These are phyloP conservation scores for Penicillium olsonii DNA, from an alignment of 2,329 filamentous ascomycete genomes.

Conservation along the genomic window DNA sequence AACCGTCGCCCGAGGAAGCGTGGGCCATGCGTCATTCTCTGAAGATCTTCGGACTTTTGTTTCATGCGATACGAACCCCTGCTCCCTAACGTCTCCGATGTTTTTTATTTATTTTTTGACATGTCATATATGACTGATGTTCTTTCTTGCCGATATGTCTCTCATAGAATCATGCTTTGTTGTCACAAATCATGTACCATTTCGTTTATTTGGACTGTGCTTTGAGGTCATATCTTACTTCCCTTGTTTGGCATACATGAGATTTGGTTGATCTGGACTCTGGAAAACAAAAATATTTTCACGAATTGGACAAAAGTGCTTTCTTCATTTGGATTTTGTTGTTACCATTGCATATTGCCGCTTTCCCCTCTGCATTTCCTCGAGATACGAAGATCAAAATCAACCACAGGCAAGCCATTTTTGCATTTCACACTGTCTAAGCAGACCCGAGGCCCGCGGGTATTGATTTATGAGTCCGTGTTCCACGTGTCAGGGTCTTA, in stretches of 20 bases:
- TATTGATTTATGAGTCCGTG: neutral
- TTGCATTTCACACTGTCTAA: neutral
- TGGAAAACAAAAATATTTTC: constrained; percentile 9
- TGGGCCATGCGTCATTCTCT: constrained; percentile 44
- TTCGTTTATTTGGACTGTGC: constrained; percentile 21
- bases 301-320: constrained; percentile 14
- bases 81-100: constrained; percentile 21
- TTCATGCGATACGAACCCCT: constrained; percentile 12
- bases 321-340: constrained; percentile 5
- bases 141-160: constrained; percentile 24
- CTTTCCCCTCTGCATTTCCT: neutral
- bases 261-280: constrained; percentile 7
- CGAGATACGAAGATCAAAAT: constrained; percentile 6
- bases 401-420: neutral
- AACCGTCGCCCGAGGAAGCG: constrained; percentile 32
- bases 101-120: constrained; percentile 34
- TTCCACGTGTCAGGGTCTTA: constrained; percentile 42
- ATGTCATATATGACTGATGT: constrained; percentile 24
- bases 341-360: neutral
- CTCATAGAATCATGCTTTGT: constrained; percentile 24
- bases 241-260: constrained; percentile 3
- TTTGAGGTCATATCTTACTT: constrained; percentile 6
- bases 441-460: neutral
- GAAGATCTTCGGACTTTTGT: constrained; percentile 11
- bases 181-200: constrained; percentile 19